Evolutionary conservation across 1,139 yeast species (phyloP), one percentile per base, ranked within the genome.

Genomic region (Zygosaccharomyces pseudobailii): DNA sequence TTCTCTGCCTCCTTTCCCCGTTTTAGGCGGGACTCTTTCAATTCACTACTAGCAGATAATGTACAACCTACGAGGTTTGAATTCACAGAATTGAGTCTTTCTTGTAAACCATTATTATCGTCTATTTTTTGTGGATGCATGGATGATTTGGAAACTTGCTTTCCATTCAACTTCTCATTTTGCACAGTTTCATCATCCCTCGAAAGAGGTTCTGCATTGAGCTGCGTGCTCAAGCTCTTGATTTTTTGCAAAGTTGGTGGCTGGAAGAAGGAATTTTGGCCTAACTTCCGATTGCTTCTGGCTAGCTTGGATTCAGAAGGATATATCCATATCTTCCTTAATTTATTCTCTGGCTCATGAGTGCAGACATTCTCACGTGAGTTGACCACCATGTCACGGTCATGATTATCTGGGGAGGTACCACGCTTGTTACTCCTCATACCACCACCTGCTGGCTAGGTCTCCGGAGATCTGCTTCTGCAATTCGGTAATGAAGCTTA

Each of bases 301-400:
- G 6, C 33, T 30, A 5, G 10, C 13, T 30, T 28, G n/a, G 41
- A 23, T 22, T 37, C 43, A 36, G 39, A 36, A 9, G 51, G 42
- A 25, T 36, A 34, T 5, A 45, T 37, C 51, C 49, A 43, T 32
- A 32, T 38, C 25, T 22, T 39, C 33, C 41, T 32, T 23, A 43
- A 21, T 6, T 32, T 40, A 19, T 36, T 36, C 13, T 38, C 35
- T 6, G 40, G 39, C 23, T 34, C 32, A 19, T 44, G 9, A 13
- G 40, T n/a, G 28, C 19, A 17, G 9, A 19, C 30, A 36, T 38
- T 43, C 21, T 37, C 19, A 9, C 23, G 35, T n/a, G 22, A 13
- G 22, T 43, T 37, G 7, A 21, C 10, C n/a, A 6, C 9, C 20
- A 23, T 23, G 17, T 35, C 33, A n/a, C 13, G n/a, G 24, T 31